Evolutionary conservation across 805 yeast genomes (phyloP).

Genomic region (Wickerhamomyces canadensis): DNA sequence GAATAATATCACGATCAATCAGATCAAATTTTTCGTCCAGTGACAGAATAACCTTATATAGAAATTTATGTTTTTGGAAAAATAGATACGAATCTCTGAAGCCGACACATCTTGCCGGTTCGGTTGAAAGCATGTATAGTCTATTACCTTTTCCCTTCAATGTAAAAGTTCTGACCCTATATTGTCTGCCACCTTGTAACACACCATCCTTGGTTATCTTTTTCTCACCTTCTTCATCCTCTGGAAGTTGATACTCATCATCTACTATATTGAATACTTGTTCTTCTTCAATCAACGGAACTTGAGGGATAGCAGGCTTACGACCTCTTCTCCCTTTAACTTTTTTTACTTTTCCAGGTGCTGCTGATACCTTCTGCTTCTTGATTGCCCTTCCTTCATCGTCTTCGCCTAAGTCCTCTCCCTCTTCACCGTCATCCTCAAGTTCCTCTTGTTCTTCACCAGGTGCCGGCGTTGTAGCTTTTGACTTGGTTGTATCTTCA

Average conservation of each 20-base stretch:
- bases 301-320: constrained; percentile 28
- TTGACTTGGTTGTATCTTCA: constrained; percentile 19
- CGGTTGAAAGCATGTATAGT: constrained; percentile 87
- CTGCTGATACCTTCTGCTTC: constrained; percentile 7
- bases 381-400: constrained; percentile 10
- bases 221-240: constrained; percentile 71
- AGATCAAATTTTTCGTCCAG: constrained; percentile 80
- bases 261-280: constrained; percentile 55
- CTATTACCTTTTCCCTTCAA: constrained; percentile 55
- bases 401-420: constrained; percentile 13
- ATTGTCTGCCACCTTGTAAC: constrained; percentile 67
- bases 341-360: constrained; percentile 10
- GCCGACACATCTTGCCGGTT: constrained; percentile 93
- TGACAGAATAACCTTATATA: constrained; percentile 67
- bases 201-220: constrained; percentile 68
- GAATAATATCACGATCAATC: constrained; percentile 74
- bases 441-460: constrained; percentile 17
- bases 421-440: constrained; percentile 24
- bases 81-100: constrained; percentile 86
- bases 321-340: constrained; percentile 36
- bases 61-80: constrained; percentile 76
- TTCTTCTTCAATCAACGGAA: constrained; percentile 49
- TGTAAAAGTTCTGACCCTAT: constrained; percentile 64
- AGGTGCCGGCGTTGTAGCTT: constrained; percentile 3
- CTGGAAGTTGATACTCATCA: constrained; percentile 75